Conservation (phyloP, 495 filamentous ascomycete genomes). For the Beverwykella pulmonaria region DNA sequence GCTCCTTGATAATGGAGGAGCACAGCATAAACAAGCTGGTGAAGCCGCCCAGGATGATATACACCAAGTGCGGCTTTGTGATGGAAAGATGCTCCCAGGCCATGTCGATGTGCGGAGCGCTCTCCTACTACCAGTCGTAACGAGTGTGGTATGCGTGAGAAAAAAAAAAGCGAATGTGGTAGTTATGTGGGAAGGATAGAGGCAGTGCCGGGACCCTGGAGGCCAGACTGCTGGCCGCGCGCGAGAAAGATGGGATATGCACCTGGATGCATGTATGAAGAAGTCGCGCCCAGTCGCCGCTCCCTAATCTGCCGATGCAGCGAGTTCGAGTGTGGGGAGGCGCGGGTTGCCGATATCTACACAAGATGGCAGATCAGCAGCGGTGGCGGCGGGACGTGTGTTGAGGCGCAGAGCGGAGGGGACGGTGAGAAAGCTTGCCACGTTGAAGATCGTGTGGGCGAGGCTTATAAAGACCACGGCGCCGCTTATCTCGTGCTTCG, state of each 20-base stretch:
- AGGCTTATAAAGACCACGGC: slow-evolving; percentile 19
- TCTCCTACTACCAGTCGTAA: neutral
- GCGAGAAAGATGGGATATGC: slow-evolving; percentile 15
- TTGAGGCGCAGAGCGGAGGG: neutral
- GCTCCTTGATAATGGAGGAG: slow-evolving; percentile 96
- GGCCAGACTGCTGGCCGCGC: slow-evolving; percentile 12
- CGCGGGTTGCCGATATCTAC: neutral
- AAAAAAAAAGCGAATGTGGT: neutral
- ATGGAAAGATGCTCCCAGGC: slow-evolving; percentile 90
- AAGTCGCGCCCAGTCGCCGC: slow-evolving; percentile 59
- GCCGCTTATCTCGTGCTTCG: neutral
- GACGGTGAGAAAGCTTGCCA: neutral
- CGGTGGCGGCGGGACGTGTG: neutral
- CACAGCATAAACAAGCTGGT: slow-evolving; percentile 98
- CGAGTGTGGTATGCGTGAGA: neutral
- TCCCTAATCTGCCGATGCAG: slow-evolving; percentile 38
- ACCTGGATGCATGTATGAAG: slow-evolving; percentile 51
- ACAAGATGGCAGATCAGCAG: neutral
- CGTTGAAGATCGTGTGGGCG: neutral
- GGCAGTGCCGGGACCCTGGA: slow-evolving; percentile 6
- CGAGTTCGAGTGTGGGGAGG: neutral
- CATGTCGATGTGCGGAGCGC: slow-evolving; percentile 56
- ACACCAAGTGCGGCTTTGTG: slow-evolving; percentile 95
- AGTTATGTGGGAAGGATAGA: slow-evolving; percentile 30
- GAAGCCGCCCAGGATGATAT: slow-evolving; percentile 97